These are phyloP conservation scores for Pelargonium myrrhifolium DNA, from an alignment of 441 rosid genomes.

Conservation along the genomic window DNA sequence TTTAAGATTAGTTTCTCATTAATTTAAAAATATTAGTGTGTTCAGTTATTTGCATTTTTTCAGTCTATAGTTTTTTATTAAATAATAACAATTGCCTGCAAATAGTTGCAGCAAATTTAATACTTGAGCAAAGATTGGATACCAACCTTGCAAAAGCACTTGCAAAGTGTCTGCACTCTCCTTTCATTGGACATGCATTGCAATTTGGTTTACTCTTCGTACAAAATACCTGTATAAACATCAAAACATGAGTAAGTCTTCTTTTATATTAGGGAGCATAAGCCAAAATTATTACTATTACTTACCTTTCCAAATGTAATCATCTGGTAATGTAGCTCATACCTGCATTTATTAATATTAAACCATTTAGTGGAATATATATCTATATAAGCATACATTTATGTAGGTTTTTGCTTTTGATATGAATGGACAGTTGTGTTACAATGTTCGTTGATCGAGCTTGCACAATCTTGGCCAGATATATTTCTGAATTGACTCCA, in stretches of 20 bases:
- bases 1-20: neutral
- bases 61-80: neutral
- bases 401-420: neutral
- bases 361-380: slow-evolving; percentile 7
- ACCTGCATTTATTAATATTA: slow-evolving; percentile 36
- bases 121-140: slow-evolving; percentile 12
- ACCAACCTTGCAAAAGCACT: slow-evolving; percentile 98
- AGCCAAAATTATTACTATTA: slow-evolving; percentile 10
- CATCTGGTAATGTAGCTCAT: slow-evolving; percentile 94
- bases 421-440: slow-evolving; percentile 20
- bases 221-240: slow-evolving; percentile 80
- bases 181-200: slow-evolving; percentile 98
- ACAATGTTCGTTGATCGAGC: slow-evolving; percentile 92
- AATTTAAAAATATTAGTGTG: neutral
- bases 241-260: slow-evolving; percentile 22
- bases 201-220: slow-evolving; percentile 92
- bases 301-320: slow-evolving; percentile 97
- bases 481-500: slow-evolving; percentile 88
- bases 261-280: slow-evolving; percentile 16
- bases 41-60: neutral
- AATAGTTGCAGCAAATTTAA: slow-evolving; percentile 6
- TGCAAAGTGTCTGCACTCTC: slow-evolving; percentile 97
- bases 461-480: slow-evolving; percentile 99
- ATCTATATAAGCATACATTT: neutral
- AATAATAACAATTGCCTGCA: neutral